Conservation (phyloP, 2,329 filamentous ascomycete genomes). For the Fusarium decemcellulare region DNA sequence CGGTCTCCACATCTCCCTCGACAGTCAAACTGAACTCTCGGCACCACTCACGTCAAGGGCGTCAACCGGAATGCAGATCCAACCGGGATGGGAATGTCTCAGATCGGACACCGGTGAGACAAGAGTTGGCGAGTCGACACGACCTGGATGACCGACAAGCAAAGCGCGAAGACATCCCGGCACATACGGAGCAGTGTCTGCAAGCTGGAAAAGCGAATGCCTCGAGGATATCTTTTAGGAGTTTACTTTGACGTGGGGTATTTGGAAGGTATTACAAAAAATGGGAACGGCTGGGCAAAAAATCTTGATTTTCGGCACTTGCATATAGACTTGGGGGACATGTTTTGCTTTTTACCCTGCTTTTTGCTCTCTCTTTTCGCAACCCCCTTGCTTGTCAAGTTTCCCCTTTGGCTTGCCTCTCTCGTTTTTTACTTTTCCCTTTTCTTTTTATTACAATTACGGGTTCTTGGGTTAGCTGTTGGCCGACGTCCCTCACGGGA, state of each 20-base stretch:
- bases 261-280: slow-evolving; percentile 45
- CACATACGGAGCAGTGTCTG: slow-evolving; percentile 3
- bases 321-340: slow-evolving; percentile 49
- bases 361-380: slow-evolving; percentile 27
- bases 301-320: slow-evolving; percentile 42
- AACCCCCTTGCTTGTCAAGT: slow-evolving; percentile 36
- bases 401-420: slow-evolving; percentile 31
- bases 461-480: slow-evolving; percentile 22
- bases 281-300: slow-evolving; percentile 46
- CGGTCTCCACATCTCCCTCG: slow-evolving; percentile 26
- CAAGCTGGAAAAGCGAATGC: slow-evolving; percentile 23
- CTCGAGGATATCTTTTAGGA: slow-evolving; percentile 31
- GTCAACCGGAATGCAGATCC: slow-evolving; percentile 49
- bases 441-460: slow-evolving; percentile 26
- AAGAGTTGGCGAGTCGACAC: slow-evolving; percentile 25
- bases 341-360: slow-evolving; percentile 32
- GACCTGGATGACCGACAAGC: slow-evolving; percentile 20
- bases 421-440: slow-evolving; percentile 34
- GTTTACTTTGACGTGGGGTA: slow-evolving; percentile 34
- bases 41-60: slow-evolving; percentile 40
- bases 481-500: slow-evolving; percentile 41
- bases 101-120: slow-evolving; percentile 39
- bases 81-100: slow-evolving; percentile 49
- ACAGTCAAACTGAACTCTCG: slow-evolving; percentile 22
- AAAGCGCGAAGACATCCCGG: slow-evolving; percentile 20